Conservation (phyloP, 2,329 filamentous ascomycete genomes). For the Fusarium sp. region DNA sequence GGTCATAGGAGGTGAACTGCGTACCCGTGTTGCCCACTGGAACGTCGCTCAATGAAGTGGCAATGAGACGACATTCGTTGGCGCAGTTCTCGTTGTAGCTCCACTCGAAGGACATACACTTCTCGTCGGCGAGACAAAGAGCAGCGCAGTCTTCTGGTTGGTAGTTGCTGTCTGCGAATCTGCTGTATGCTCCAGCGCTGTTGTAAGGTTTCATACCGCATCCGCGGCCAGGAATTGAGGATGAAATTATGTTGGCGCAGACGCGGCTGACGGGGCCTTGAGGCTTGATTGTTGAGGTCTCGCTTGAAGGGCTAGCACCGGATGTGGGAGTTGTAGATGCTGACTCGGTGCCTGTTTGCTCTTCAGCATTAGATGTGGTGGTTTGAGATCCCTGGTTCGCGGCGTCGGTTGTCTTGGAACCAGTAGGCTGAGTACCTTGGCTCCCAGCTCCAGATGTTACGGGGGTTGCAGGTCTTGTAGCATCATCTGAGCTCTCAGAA, state of each 20-base stretch:
- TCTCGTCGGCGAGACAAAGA: constrained; percentile 8
- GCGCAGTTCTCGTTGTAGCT: constrained; percentile 1
- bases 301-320: neutral
- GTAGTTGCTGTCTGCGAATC: constrained; percentile 15
- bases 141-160: constrained; percentile 5
- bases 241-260: constrained; percentile 3
- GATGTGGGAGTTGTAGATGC: neutral
- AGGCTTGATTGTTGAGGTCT: constrained; percentile 3
- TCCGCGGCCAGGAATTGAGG: constrained; percentile 2
- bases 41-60: neutral
- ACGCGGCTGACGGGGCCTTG: constrained; percentile 6
- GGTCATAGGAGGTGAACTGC: constrained; percentile 9
- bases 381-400: neutral
- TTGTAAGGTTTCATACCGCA: constrained; percentile 14
- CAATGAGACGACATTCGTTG: constrained; percentile 13
- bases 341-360: neutral
- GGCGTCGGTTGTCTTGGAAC: neutral
- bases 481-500: neutral
- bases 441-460: neutral
- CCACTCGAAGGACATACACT: constrained; percentile 15
- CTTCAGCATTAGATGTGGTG: neutral
- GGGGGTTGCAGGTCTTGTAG: neutral
- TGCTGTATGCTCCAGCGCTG: constrained; percentile 7
- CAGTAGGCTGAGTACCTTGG: neutral
- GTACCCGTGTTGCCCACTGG: neutral